Evolutionary conservation across 805 yeast species (phyloP).

Genomic region (Lipomyces orientalis): DNA sequence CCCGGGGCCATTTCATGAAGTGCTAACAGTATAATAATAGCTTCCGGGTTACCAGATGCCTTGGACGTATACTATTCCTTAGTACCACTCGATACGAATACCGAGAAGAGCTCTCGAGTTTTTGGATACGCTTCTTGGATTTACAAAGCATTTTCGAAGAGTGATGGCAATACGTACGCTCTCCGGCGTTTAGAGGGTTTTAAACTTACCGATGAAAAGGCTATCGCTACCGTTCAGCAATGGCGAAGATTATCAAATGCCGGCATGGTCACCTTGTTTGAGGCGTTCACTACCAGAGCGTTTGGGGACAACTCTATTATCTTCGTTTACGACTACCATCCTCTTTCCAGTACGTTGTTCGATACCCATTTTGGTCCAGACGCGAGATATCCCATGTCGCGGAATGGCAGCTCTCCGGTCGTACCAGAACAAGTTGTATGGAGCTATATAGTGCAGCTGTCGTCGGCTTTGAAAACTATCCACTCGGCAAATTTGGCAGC

Average conservation of each 20-base stretch:
- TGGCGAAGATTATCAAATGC: slow-evolving; percentile 67
- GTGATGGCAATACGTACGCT: slow-evolving; percentile 78
- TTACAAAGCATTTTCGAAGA: slow-evolving; percentile 80
- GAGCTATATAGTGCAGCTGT: slow-evolving; percentile 76
- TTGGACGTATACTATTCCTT: slow-evolving; percentile 85
- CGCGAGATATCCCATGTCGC: slow-evolving; percentile 43
- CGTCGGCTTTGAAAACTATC: slow-evolving; percentile 67
- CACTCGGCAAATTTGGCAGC: slow-evolving; percentile 71
- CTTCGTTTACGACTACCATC: slow-evolving; percentile 83
- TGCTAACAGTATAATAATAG: slow-evolving; percentile 39
- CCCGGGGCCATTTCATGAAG: neutral
- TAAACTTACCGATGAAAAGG: slow-evolving; percentile 59
- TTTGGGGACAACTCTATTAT: slow-evolving; percentile 82
- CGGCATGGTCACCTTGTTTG: slow-evolving; percentile 69
- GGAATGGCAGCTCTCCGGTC: slow-evolving; percentile 47
- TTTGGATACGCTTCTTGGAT: slow-evolving; percentile 65
- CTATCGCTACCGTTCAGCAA: slow-evolving; percentile 63
- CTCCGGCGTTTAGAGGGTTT: slow-evolving; percentile 73
- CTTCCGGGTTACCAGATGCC: slow-evolving; percentile 68
- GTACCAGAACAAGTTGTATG: slow-evolving; percentile 73
- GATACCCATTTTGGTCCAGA: slow-evolving; percentile 67
- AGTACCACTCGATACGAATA: slow-evolving; percentile 72
- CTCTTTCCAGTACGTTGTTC: slow-evolving; percentile 70
- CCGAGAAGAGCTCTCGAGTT: slow-evolving; percentile 47
- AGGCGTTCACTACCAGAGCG: slow-evolving; percentile 84